Conservation (phyloP, 2,329 filamentous ascomycete genomes). For the Claviceps digitariae region DNA sequence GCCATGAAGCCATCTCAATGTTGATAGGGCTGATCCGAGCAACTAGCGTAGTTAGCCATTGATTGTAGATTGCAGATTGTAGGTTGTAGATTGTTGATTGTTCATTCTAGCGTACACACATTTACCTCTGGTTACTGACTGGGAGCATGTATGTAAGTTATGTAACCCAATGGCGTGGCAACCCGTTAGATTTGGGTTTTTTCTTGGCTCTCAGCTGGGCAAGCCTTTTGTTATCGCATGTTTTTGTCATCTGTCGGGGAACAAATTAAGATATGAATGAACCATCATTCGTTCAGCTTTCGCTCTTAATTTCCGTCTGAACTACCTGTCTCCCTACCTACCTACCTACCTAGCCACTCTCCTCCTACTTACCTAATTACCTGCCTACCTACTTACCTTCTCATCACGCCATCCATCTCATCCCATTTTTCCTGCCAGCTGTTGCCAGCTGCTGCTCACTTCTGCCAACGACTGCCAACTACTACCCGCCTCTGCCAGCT, state of each 20-base stretch:
- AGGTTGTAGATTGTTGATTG: neutral
- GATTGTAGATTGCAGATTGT: neutral
- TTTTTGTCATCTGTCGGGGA: neutral
- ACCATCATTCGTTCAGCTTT: neutral
- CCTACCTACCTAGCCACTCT: neutral
- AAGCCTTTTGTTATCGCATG: too few relatives aligned
- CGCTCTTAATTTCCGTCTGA: neutral
- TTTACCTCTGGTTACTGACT: neutral
- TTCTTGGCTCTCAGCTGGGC: too few relatives aligned
- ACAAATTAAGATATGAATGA: neutral
- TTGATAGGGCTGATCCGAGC: neutral
- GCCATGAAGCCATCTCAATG: neutral
- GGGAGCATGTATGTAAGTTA: neutral
- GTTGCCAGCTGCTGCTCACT: neutral
- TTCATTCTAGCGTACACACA: neutral
- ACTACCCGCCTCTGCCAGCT: neutral
- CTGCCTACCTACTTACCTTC: neutral
- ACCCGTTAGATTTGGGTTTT: too few relatives aligned
- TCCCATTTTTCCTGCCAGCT: neutral
- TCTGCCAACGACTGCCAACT: neutral
- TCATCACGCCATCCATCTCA: too few relatives aligned
- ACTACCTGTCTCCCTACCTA: too few relatives aligned
- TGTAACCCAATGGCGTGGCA: neutral
- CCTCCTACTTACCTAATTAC: too few relatives aligned
- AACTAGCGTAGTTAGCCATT: neutral